Evolutionary conservation across 768 basidiomycete species (phyloP).

Genomic region (Lactifluus pinguis): DNA sequence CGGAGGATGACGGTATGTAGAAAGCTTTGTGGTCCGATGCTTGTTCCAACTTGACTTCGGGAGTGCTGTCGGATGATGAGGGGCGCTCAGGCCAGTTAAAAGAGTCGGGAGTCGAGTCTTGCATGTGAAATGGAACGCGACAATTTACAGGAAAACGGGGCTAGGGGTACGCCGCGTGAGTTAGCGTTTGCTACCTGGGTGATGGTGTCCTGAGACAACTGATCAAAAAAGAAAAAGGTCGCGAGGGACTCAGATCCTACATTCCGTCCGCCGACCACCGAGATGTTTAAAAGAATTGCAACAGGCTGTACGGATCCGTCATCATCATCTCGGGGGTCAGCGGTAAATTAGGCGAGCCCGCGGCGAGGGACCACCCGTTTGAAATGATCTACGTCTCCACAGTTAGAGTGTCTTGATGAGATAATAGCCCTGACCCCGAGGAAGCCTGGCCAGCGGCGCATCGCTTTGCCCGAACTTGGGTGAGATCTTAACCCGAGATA

Average conservation of each 20-base stretch:
- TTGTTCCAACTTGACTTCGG: slow-evolving; percentile 11
- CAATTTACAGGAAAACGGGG: slow-evolving; percentile 14
- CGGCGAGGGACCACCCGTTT: slow-evolving; percentile 10
- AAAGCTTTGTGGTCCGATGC: slow-evolving; percentile 24
- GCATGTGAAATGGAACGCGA: slow-evolving; percentile 25
- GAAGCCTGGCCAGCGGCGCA: slow-evolving; percentile 8
- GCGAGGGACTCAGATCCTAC: slow-evolving; percentile 27
- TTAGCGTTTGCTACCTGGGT: slow-evolving; percentile 22
- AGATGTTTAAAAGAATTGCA: slow-evolving; percentile 20
- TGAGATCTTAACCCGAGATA: slow-evolving; percentile 3
- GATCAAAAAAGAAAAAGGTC: slow-evolving; percentile 27
- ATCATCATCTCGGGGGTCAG: slow-evolving; percentile 17
- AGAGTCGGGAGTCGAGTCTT: slow-evolving; percentile 15
- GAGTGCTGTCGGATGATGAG: slow-evolving; percentile 21
- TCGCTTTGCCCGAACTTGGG: slow-evolving; percentile 3
- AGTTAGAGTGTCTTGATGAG: slow-evolving; percentile 11
- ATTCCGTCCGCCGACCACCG: slow-evolving; percentile 14
- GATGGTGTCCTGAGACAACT: slow-evolving; percentile 22
- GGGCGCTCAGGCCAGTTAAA: slow-evolving; percentile 29
- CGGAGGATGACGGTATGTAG: slow-evolving; percentile 39
- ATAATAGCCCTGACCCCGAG: slow-evolving; percentile 10
- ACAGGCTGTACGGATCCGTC: slow-evolving; percentile 22
- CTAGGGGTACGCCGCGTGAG: slow-evolving; percentile 13
- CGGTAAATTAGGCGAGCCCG: slow-evolving; percentile 21
- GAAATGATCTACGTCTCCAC: slow-evolving; percentile 18